Conservation (phyloP, 768 basidiomycete genomes). For the Pisolithus albus region DNA sequence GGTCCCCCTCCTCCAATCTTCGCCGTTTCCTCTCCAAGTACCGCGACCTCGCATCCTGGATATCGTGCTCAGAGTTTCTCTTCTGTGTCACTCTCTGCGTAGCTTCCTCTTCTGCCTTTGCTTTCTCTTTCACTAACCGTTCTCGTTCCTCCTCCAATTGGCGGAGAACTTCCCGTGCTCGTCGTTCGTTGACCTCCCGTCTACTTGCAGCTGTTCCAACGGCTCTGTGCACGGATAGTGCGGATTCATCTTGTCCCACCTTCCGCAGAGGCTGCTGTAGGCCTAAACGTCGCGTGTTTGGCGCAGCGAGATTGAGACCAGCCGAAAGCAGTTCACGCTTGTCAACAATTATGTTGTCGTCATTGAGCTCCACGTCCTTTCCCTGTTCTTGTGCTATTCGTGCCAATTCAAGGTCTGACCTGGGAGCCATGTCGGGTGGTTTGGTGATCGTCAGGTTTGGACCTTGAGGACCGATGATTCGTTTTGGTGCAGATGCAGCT, state of each 20-base stretch:
- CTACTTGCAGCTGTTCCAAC: constrained; percentile 77
- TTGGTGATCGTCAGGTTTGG: constrained; percentile 73
- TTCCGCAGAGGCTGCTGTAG: constrained; percentile 27
- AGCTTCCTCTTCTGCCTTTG: constrained; percentile 56
- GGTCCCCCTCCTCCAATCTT: constrained; percentile 47
- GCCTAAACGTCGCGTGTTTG: constrained; percentile 71
- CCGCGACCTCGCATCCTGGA: constrained; percentile 67
- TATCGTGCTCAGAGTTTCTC: constrained; percentile 68
- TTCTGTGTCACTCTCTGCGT: constrained; percentile 60
- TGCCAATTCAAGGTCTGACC: constrained; percentile 73
- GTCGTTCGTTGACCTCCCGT: constrained; percentile 78
- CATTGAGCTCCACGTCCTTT: constrained; percentile 87
- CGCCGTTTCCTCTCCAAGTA: constrained; percentile 76
- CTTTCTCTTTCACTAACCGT: constrained; percentile 49
- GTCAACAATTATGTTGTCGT: constrained; percentile 96
- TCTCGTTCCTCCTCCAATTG: constrained; percentile 75
- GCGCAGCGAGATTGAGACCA: constrained; percentile 83
- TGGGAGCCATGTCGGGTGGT: constrained; percentile 54
- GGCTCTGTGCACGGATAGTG: constrained; percentile 56
- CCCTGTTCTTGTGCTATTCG: constrained; percentile 64
- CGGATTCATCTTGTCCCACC: constrained; percentile 19
- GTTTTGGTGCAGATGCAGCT: constrained; percentile 49
- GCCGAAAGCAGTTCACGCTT: constrained; percentile 88
- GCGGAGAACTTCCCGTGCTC: constrained; percentile 65
- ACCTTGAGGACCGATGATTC: constrained; percentile 56